Base-by-base conservation (phyloP, 495 filamentous ascomycete genomes). In the Pseudoneurospora amorphoporcata region DNA sequence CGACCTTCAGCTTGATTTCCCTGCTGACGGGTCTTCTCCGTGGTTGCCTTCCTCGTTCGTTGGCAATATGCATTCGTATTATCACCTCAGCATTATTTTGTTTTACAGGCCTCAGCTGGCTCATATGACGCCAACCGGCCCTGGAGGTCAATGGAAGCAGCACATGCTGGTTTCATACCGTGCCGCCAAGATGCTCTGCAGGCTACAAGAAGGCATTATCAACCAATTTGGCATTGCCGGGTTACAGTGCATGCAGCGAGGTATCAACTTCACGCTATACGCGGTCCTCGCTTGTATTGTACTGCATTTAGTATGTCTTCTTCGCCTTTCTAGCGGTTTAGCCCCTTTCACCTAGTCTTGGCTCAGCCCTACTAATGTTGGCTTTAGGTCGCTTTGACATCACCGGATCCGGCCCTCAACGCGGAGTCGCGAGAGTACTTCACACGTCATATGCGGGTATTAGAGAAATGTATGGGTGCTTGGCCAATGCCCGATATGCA, bases 401-500 rank as follows among this genome's bases (percentile, higher is more conserved):
- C 93, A 8, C 95, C 95, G 42, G 94, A 98, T 81, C 93, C 94
- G 5, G 91, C 94, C 68, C 87, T 97, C 72, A 92, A 95, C 75
- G 83, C 84, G 16, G 93, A 97, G 77, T 93, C 95, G 23, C 88
- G 92, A 41, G 93, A 97, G 69, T 98, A 92, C 75, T 98, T 99
- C 75, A 93, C 92, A 4, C 88, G 96, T 35, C 95, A 98, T 73
- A 98, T 99, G 95, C 90, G 94, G 69, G 91, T 99, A 32, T 83
- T 99, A 42, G 95, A 99, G 80, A 91, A 88, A 61, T 96, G 93
- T 79, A 92, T 90, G 74, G 84, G 87, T 45, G 88, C 91, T 8
- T 98, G 94, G 91, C 93, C 95, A 14, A 93, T 96, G 87, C 92
- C 92, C 14, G 94, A 98, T 76, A 92, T 98, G 84, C 90, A 97